Evolutionary conservation across 2,329 filamentous ascomycete species (phyloP).

Genomic region (Magnaporthiopsis rhizophila): DNA sequence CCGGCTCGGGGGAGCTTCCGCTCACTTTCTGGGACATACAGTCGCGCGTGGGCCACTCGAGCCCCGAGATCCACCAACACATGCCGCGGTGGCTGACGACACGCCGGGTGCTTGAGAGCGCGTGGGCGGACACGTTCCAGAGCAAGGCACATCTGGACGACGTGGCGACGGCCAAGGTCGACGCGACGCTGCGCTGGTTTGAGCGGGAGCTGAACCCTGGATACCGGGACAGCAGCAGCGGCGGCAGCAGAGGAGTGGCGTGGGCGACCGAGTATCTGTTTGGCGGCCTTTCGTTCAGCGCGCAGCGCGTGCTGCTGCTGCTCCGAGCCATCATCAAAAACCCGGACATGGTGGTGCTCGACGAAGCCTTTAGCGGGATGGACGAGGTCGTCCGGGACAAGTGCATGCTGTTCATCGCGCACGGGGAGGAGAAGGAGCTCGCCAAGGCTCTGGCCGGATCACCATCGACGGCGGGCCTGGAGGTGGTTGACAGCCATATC

Average conservation of each 20-base stretch:
- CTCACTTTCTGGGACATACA: conserved; percentile 93
- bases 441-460: not conserved
- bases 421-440: conserved; percentile 46
- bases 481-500: conserved; percentile 37
- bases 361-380: conserved; percentile 85
- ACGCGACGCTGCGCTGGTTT: conserved; percentile 69
- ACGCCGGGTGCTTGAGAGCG: conserved; percentile 69
- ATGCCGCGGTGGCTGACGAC: conserved; percentile 74
- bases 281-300: conserved; percentile 67
- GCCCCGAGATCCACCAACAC: conserved; percentile 87
- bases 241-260: conserved; percentile 9
- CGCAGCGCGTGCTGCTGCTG: conserved; percentile 80
- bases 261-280: conserved; percentile 67
- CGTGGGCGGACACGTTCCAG: conserved; percentile 84
- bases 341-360: conserved; percentile 74
- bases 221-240: conserved; percentile 10
- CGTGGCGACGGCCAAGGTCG: conserved; percentile 50
- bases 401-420: conserved; percentile 71
- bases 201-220: conserved; percentile 63
- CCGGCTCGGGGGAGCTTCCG: conserved; percentile 55
- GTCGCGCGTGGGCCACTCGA: conserved; percentile 81
- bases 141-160: conserved; percentile 57
- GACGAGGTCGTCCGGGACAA: conserved; percentile 75
- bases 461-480: not conserved
- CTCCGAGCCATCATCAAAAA: conserved; percentile 73